These are phyloP conservation scores for Termitomyces bulborhizus DNA, from an alignment of 768 basidiomycete species.

Conservation along the genomic window DNA sequence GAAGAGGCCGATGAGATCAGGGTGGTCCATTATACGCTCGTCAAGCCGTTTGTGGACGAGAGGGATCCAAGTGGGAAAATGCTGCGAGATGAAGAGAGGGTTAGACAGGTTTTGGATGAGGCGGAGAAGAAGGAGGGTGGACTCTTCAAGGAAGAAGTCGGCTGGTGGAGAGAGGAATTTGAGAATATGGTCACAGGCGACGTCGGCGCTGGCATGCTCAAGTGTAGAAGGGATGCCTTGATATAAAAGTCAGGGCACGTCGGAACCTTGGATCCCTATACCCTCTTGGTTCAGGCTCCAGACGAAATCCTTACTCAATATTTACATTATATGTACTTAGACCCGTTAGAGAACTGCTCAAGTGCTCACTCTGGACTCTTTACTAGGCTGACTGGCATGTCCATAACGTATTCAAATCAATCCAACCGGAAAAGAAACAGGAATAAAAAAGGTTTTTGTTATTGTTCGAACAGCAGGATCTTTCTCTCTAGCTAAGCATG, in stretches of 20 bases:
- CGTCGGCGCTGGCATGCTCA: neutral
- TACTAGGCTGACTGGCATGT: too few relatives aligned
- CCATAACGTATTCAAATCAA: too few relatives aligned
- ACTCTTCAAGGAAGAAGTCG: constrained; percentile 25
- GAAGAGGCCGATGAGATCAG: constrained; percentile 19
- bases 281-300: too few relatives aligned
- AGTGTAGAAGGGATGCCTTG: neutral
- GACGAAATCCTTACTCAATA: too few relatives aligned
- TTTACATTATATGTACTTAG: too few relatives aligned
- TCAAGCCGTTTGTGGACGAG: constrained; percentile 18
- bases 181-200: constrained; percentile 18
- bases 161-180: constrained; percentile 27
- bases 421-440: too few relatives aligned
- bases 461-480: neutral
- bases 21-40: constrained; percentile 31
- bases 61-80: constrained; percentile 5
- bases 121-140: constrained; percentile 16
- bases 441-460: neutral
- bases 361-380: too few relatives aligned
- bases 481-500: neutral
- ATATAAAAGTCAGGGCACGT: too few relatives aligned
- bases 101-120: constrained; percentile 16
- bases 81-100: constrained; percentile 16
- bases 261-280: too few relatives aligned
- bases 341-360: too few relatives aligned